Percentiles rank a stretch among this genome's conserved stretches.
Evolutionary conservation across 345 rosid species (phyloP).

Genomic region (Litchi chinensis): DNA sequence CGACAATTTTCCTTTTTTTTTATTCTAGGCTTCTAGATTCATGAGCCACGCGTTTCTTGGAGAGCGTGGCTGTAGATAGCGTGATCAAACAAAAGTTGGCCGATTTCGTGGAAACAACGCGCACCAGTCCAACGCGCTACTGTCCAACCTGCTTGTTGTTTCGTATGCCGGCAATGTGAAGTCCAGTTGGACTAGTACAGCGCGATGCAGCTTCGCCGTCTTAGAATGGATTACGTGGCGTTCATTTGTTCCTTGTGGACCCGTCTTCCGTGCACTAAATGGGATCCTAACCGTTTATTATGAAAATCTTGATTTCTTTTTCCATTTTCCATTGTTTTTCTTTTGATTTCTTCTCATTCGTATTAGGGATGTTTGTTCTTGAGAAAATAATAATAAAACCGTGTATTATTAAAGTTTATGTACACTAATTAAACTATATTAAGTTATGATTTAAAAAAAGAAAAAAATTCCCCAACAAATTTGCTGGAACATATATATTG

Average conservation of each 20-base stretch:
- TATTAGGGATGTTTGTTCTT: too few species aligned
- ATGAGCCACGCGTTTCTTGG: neutral
- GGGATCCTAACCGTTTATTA: neutral
- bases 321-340: neutral
- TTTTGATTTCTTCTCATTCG: too few species aligned
- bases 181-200: neutral
- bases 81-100: neutral
- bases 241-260: neutral
- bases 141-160: neutral
- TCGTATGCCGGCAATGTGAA: neutral
- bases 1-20: neutral
- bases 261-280: neutral
- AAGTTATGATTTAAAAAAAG: too few species aligned
- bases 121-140: neutral
- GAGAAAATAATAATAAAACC: too few species aligned
- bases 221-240: slow-evolving; percentile 6
- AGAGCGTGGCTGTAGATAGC: slow-evolving; percentile 8
- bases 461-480: too few species aligned
- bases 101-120: slow-evolving; percentile 15
- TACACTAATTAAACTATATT: too few species aligned
- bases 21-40: slow-evolving; percentile 7
- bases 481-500: too few species aligned
- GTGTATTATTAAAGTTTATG: neutral
- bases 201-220: too few species aligned
- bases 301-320: too few species aligned